Conservation (phyloP, 1,284 basidiomycete genomes). For the Athelia sp. region DNA sequence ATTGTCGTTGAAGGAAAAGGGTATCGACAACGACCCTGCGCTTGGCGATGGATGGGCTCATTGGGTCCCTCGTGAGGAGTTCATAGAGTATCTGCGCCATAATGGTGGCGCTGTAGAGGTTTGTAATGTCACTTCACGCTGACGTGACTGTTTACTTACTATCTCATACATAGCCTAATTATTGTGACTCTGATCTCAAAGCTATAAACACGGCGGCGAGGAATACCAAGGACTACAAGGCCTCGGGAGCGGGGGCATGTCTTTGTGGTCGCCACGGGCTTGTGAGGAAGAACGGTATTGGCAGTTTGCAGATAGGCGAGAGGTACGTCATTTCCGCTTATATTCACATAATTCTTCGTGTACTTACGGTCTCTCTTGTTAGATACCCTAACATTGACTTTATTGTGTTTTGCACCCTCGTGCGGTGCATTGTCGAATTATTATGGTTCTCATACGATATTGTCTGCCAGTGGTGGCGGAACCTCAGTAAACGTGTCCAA, state of each 20-base stretch:
- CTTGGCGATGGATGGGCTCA: conserved; percentile 7
- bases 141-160: conserved; percentile 5
- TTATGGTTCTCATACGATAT: conserved; percentile 7
- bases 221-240: not conserved
- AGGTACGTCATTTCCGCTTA: not conserved
- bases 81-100: not conserved
- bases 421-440: not conserved
- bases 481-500: not conserved
- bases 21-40: conserved; percentile 8
- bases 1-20: conserved; percentile 5
- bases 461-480: conserved; percentile 7
- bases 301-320: not conserved
- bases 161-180: not conserved
- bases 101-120: conserved; percentile 16
- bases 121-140: conserved; percentile 14
- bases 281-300: not conserved
- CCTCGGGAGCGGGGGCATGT: conserved; percentile 1
- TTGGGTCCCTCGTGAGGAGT: conserved; percentile 5
- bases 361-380: not conserved
- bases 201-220: conserved; percentile 10
- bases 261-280: conserved; percentile 2
- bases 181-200: conserved; percentile 11
- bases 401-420: conserved; percentile 1
- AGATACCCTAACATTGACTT: conserved; percentile 11
- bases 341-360: not conserved